These are phyloP conservation scores for Venturia aucupariae DNA, from an alignment of 2,329 filamentous ascomycete genomes.

Conservation along the genomic window DNA sequence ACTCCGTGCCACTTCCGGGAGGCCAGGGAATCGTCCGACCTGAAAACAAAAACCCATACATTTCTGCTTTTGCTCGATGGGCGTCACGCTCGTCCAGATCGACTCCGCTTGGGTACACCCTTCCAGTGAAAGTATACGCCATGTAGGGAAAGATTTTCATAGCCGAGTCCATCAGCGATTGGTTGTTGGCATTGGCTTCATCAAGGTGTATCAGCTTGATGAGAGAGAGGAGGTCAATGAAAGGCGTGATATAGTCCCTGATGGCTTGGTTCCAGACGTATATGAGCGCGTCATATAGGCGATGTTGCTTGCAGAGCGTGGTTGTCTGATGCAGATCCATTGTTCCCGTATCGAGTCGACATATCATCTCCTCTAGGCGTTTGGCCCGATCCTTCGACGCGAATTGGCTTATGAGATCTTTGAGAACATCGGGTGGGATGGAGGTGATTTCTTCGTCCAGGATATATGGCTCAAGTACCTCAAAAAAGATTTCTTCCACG, in stretches of 20 bases:
- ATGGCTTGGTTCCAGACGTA: slow-evolving; percentile 96
- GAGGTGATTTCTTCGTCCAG: slow-evolving; percentile 64
- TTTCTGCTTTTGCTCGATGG: slow-evolving; percentile 67
- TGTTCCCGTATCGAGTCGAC: slow-evolving; percentile 79
- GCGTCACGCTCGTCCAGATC: slow-evolving; percentile 64
- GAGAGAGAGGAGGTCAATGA: slow-evolving; percentile 71
- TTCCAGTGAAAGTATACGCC: slow-evolving; percentile 80
- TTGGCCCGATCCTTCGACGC: slow-evolving; percentile 65
- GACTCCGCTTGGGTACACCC: slow-evolving; percentile 82
- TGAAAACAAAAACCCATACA: slow-evolving; percentile 92
- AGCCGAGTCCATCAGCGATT: slow-evolving; percentile 59
- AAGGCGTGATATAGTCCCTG: slow-evolving; percentile 78
- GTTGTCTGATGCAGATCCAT: slow-evolving; percentile 94
- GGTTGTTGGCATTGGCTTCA: slow-evolving; percentile 45
- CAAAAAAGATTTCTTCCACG: slow-evolving; percentile 68
- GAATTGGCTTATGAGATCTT: slow-evolving; percentile 75
- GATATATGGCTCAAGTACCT: slow-evolving; percentile 81
- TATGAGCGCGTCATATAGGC: slow-evolving; percentile 87
- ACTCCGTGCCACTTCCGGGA: slow-evolving; percentile 49
- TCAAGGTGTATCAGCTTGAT: slow-evolving; percentile 46
- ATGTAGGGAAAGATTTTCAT: slow-evolving; percentile 92
- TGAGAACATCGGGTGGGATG: slow-evolving; percentile 75
- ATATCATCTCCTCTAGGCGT: slow-evolving; percentile 86
- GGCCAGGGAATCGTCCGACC: slow-evolving; percentile 71
- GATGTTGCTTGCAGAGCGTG: slow-evolving; percentile 78